Base-by-base conservation (phyloP, 352 stramenopile genomes). In the Albugo laibachii region DNA sequence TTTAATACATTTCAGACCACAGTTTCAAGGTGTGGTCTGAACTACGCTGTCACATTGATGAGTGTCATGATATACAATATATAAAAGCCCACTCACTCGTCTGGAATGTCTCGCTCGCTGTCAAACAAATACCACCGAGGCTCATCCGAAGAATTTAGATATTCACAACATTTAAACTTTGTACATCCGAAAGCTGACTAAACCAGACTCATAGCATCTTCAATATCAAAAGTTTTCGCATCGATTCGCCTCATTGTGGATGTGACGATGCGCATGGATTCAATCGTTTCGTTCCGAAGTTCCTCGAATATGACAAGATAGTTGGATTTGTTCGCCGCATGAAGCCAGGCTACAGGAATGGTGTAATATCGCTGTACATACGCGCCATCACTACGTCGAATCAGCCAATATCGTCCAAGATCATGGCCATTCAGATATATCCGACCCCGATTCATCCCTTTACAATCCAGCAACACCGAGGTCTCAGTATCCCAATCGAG, bases 321-420 rank as follows among this genome's bases (percentile, higher is more conserved):
- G 19, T 57, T 36, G 0, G 54, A 39, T 31, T 47, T 24, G 15
- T 50, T 41, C 21, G 65, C 52, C 42, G 54, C 50, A 10, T 54
- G 37, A 19, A 83, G 55, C 71, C 71, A 83, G 47, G 79, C 66
- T 2, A 40, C 50, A 6, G 71, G 68, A 31, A 83, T 57, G 34
- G 80, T 59, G 41, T 83, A 83, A 47, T 81, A 80, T 14, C 61
- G 71, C 51, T 83, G 71, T n/a, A 77, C 57, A 36, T 69, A 76
- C 27, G 66, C 47, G 12, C 57, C 71, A 34, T 66, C 48, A 12
- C 5, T 48, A 40, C 71, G 50, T 48, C 64, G 65, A 39, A 78
- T 66, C 19, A 81, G 54, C 71, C 71, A 83, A 52, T 72, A 73
- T 48, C 71, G 71, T 2, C 71, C 71, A n/a, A 83, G 43, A 19